Base-by-base conservation (phyloP, 2,329 filamentous ascomycete genomes). In the Phyllachora maydis region DNA sequence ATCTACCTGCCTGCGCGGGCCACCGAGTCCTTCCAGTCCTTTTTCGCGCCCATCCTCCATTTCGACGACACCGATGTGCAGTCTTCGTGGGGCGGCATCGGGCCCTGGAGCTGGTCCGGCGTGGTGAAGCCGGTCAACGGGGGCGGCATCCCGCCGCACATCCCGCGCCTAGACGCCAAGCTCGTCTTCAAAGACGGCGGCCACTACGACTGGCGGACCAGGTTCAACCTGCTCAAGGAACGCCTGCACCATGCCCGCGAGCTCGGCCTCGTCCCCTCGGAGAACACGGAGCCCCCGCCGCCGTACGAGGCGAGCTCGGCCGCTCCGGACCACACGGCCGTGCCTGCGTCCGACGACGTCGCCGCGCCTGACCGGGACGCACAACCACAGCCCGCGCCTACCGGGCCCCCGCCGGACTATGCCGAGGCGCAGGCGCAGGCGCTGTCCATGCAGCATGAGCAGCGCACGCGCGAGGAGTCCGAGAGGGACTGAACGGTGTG, bases 111-210 rank as follows among this genome's bases (percentile, higher is more conserved):
- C 33, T 95, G 83, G 83, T 69, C 69, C 26, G 75, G 76, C 13
- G 53, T 73, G 21, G 68, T 90, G 28, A 73, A 75, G 36, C 81
- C 85, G 2, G 78, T 91, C 13, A 54, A 73, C 1, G 77, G 77
- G 17, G 88, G 88, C 18, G 78, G 79, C 23, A 77, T 93, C 23
- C 78, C 83, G 1, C 50, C 72, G 4, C 57, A 73, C 12, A 61
- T 79, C 30, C 62, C 72, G 11, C 67, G 71, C 14, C 57, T 92
- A 20, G 79, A 88, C 38, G 47, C 91, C 34, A 82, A 77, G 43
- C 61, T 93, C 37, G 82, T 73, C 12, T 95, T 95, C 56, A 83
- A 82, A 42, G 83, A 95, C 31, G 85, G 85, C 20, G 85, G 85
- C n/a, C 83, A 83, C 28, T 88, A 76, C 44, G 82, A 92, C 35